Percentiles rank a stretch among this genome's conserved stretches.
Conservation (phyloP, 495 filamentous ascomycete genomes). For the Barbatosphaeria neglecta region DNA sequence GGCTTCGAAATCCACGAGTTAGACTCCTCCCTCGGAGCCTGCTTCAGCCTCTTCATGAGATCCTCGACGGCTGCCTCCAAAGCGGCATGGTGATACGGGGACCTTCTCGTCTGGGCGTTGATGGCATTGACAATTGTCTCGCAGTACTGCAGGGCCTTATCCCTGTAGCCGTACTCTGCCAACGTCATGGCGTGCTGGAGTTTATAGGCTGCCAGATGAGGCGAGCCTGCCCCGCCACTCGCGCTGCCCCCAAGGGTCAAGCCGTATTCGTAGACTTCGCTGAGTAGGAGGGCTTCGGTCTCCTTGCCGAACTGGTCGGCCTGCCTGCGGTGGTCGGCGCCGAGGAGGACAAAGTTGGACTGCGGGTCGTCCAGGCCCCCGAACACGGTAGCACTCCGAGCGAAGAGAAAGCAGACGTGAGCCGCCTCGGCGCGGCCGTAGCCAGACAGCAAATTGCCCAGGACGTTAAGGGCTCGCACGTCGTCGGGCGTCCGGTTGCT, state of each 20-base stretch:
- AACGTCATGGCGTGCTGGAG: conserved; percentile 72
- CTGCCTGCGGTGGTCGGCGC: conserved; percentile 61
- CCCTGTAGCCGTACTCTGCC: conserved; percentile 68
- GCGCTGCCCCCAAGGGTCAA: conserved; percentile 50
- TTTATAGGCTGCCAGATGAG: conserved; percentile 84
- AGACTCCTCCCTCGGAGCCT: conserved; percentile 63
- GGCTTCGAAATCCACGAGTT: conserved; percentile 79
- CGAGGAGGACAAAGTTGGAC: conserved; percentile 69
- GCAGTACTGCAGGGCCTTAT: conserved; percentile 83
- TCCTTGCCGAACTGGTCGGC: conserved; percentile 59
- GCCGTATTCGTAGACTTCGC: conserved; percentile 86
- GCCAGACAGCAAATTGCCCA: conserved; percentile 72
- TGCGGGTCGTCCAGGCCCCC: conserved; percentile 76
- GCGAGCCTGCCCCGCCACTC: conserved; percentile 42
- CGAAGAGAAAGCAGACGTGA: conserved; percentile 68
- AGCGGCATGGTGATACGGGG: conserved; percentile 67
- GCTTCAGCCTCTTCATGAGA: conserved; percentile 65
- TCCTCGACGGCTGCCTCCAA: conserved; percentile 72
- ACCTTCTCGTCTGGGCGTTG: conserved; percentile 69
- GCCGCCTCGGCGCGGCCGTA: conserved; percentile 87
- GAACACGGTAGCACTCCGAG: conserved; percentile 47
- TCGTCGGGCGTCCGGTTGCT: conserved; percentile 80
- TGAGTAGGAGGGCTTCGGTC: conserved; percentile 74
- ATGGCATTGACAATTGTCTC: conserved; percentile 71
- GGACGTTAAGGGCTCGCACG: conserved; percentile 57